Conservation (phyloP, 2,329 filamentous ascomycete genomes). For the Apiospora aurea region DNA sequence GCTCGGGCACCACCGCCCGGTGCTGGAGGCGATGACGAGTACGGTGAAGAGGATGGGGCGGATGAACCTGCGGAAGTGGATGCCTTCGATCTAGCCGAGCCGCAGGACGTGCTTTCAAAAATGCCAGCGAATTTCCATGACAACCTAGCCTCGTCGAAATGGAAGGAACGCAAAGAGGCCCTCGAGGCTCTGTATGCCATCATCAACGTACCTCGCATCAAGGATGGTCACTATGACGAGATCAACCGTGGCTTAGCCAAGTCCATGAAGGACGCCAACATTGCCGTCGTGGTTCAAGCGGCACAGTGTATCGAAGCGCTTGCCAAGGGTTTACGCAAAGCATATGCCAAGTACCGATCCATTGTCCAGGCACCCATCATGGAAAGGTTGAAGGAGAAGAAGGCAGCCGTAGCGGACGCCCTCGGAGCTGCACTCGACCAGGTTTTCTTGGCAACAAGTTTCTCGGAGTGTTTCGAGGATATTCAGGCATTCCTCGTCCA, state of each 20-base stretch:
- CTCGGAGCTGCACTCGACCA: slow-evolving; percentile 84
- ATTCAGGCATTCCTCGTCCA: slow-evolving; percentile 83
- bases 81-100: slow-evolving; percentile 81
- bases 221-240: slow-evolving; percentile 88
- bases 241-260: slow-evolving; percentile 86
- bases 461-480: slow-evolving; percentile 91
- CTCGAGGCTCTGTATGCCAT: slow-evolving; percentile 80
- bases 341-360: slow-evolving; percentile 81
- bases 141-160: slow-evolving; percentile 87
- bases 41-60: slow-evolving; percentile 62
- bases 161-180: slow-evolving; percentile 97
- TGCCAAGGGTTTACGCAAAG: slow-evolving; percentile 81
- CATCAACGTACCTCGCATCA: slow-evolving; percentile 87
- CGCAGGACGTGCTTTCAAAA: slow-evolving; percentile 84
- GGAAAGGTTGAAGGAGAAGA: slow-evolving; percentile 98
- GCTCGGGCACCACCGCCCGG: slow-evolving; percentile 70
- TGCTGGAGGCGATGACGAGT: slow-evolving; percentile 63
- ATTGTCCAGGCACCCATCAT: slow-evolving; percentile 88
- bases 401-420: slow-evolving; percentile 85
- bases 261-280: slow-evolving; percentile 98
- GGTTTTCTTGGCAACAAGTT: slow-evolving; percentile 68
- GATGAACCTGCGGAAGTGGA: slow-evolving; percentile 79
- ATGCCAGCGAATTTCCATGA: slow-evolving; percentile 85
- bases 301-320: slow-evolving; percentile 91
- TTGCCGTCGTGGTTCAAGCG: slow-evolving; percentile 90